These are phyloP conservation scores for Lepidium africanum DNA, from an alignment of 345 rosid genomes.

Conservation along the genomic window DNA sequence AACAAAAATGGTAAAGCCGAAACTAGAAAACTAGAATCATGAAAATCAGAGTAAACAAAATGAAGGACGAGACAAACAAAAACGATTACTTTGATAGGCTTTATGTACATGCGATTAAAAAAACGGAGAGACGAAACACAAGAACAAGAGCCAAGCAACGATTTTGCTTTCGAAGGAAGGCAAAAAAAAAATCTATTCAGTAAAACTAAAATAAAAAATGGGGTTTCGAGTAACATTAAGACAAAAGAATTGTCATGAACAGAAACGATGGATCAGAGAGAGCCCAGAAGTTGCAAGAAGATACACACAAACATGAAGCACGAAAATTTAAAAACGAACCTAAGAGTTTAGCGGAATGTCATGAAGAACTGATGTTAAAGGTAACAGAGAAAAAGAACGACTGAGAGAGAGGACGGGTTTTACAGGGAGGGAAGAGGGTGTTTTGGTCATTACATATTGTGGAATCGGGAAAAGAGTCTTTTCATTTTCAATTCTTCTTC, in stretches of 20 bases:
- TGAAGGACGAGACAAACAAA: not conserved
- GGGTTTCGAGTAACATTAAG: not conserved
- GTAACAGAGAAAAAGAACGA: not conserved
- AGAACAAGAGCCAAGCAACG: not conserved
- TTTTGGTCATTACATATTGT: not conserved
- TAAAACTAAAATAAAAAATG: not conserved
- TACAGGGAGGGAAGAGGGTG: conserved; percentile 6
- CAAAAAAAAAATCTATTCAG: no score
- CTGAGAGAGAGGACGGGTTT: not conserved
- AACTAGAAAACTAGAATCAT: not conserved
- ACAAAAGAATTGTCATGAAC: conserved; percentile 3
- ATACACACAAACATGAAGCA: not conserved
- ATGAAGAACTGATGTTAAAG: not conserved
- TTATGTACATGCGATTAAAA: not conserved
- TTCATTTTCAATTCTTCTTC: not conserved
- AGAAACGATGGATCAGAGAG: not conserved
- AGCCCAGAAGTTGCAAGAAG: not conserved
- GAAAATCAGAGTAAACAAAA: not conserved
- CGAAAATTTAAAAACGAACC: conserved; percentile 8
- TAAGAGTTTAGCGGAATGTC: not conserved
- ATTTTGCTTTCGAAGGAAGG: not conserved
- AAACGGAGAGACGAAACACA: not conserved
- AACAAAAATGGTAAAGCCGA: not conserved
- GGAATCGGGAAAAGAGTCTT: not conserved
- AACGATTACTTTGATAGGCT: not conserved